Evolutionary conservation across 805 yeast genomes (phyloP).

Genomic region (Henningerozyma blattae): DNA sequence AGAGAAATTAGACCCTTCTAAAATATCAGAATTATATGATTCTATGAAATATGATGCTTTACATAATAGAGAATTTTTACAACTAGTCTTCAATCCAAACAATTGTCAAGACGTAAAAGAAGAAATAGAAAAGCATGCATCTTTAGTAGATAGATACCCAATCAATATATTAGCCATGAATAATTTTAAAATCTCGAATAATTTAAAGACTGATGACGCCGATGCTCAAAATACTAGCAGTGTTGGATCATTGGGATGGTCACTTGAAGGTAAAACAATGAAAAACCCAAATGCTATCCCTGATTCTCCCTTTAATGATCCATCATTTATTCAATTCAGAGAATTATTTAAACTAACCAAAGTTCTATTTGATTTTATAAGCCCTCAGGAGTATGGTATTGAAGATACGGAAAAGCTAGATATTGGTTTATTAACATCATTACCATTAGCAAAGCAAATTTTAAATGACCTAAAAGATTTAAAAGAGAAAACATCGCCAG

Average conservation of each 20-base stretch:
- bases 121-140: conserved; percentile 23
- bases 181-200: conserved; percentile 48
- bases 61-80: conserved; percentile 83
- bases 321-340: conserved; percentile 66
- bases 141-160: conserved; percentile 60
- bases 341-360: conserved; percentile 85
- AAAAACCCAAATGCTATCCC: conserved; percentile 16
- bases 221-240: conserved; percentile 14
- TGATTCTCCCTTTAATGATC: conserved; percentile 57
- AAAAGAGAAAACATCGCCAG: conserved; percentile 68
- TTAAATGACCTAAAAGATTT: conserved; percentile 69
- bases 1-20: conserved; percentile 95
- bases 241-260: conserved; percentile 70
- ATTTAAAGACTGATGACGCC: conserved; percentile 21
- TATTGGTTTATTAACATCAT: conserved; percentile 85
- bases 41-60: conserved; percentile 98
- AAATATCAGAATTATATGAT: conserved; percentile 91
- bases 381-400: conserved; percentile 98
- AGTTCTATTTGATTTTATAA: conserved; percentile 89
- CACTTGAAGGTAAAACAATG: conserved; percentile 31
- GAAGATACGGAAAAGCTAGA: conserved; percentile 91
- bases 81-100: conserved; percentile 64
- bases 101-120: conserved; percentile 27
- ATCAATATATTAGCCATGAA: conserved; percentile 66
- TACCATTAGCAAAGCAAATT: conserved; percentile 86